Evolutionary conservation across 1,139 yeast species (phyloP).

Genomic region (Pichia sp.): DNA sequence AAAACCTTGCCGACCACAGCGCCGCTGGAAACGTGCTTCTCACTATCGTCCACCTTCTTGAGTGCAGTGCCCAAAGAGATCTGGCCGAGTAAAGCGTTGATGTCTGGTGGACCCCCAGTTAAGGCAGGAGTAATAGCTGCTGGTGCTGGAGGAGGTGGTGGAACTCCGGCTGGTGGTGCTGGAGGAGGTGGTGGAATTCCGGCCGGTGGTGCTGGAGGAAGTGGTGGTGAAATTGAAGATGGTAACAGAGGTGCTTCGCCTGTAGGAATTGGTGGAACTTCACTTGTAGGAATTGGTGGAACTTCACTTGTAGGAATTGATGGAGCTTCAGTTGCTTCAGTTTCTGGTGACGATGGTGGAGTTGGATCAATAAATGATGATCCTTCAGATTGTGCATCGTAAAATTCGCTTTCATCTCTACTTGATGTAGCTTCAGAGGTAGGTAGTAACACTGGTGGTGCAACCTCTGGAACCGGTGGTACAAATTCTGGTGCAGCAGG

Average conservation of each 20-base stretch:
- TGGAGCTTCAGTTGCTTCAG: constrained; percentile 9
- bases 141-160: constrained; percentile 23
- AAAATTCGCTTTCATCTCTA: constrained; percentile 12
- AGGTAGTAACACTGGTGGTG: constrained; percentile 6
- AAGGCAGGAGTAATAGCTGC: constrained; percentile 16
- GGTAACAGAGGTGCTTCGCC: constrained; percentile 10
- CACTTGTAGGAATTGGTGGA: constrained; percentile 19
- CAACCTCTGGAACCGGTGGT: constrained; percentile 6
- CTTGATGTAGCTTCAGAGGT: neutral
- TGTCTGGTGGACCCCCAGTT: constrained; percentile 21
- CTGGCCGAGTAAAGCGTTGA: constrained; percentile 40
- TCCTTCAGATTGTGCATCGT: constrained; percentile 19
- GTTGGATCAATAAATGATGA: constrained; percentile 18
- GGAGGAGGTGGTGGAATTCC: constrained; percentile 22
- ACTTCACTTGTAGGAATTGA: constrained; percentile 14
- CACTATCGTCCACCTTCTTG: constrained; percentile 42
- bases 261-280: constrained; percentile 14
- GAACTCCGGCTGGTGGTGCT: constrained; percentile 18
- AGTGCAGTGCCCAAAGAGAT: constrained; percentile 44
- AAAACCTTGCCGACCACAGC: constrained; percentile 46
- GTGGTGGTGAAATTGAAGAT: constrained; percentile 27
- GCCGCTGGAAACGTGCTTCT: constrained; percentile 42
- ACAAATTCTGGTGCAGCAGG: constrained; percentile 6
- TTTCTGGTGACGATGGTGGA: constrained; percentile 19
- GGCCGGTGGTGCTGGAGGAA: constrained; percentile 26